These are phyloP conservation scores for Hapsidospora chrysogenum DNA, from an alignment of 495 filamentous ascomycete genomes.

Conservation along the genomic window DNA sequence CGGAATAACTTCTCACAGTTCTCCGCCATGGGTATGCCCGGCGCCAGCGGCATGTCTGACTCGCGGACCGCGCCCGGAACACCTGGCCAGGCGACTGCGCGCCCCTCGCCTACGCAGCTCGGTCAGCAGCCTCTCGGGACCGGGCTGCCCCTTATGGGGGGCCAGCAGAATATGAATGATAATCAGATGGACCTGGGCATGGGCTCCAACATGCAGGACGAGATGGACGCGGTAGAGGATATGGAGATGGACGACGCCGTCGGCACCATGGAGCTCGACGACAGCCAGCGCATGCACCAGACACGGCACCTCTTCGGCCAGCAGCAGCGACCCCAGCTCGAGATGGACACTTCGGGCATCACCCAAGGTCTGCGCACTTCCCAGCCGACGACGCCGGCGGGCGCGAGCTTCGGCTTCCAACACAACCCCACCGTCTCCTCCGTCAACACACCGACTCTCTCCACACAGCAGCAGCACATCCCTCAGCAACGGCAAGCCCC, in stretches of 20 bases:
- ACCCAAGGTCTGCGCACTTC: constrained; percentile 67
- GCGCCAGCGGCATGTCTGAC: constrained; percentile 8
- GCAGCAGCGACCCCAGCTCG: constrained; percentile 53
- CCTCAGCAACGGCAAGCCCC: constrained; percentile 27
- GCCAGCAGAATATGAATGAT: constrained; percentile 11
- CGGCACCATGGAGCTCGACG: constrained; percentile 41
- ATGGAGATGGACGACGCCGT: constrained; percentile 93
- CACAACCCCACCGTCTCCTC: constrained; percentile 97
- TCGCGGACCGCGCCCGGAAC: constrained; percentile 6
- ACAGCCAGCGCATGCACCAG: constrained; percentile 41
- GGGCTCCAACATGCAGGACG: constrained; percentile 31
- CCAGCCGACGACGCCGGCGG: constrained; percentile 71
- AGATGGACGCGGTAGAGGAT: constrained; percentile 78
- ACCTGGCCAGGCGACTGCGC: constrained; percentile 3
- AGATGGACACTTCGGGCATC: constrained; percentile 47
- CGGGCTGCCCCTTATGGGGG: constrained; percentile 23
- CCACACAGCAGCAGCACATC: constrained; percentile 35
- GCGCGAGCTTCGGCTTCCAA: constrained; percentile 55
- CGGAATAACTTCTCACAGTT: constrained; percentile 6
- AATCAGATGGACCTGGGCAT: constrained; percentile 1
- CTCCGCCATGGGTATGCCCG: constrained; percentile 4
- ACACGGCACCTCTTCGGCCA: constrained; percentile 54
- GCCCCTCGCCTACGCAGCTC: background rate
- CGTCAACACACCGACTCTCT: constrained; percentile 84
- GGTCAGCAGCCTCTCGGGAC: constrained; percentile 3